phyloP scores from a whole-genome alignment of 2,329 filamentous ascomycete genomes.

The Didymella arachidicola region DNA sequence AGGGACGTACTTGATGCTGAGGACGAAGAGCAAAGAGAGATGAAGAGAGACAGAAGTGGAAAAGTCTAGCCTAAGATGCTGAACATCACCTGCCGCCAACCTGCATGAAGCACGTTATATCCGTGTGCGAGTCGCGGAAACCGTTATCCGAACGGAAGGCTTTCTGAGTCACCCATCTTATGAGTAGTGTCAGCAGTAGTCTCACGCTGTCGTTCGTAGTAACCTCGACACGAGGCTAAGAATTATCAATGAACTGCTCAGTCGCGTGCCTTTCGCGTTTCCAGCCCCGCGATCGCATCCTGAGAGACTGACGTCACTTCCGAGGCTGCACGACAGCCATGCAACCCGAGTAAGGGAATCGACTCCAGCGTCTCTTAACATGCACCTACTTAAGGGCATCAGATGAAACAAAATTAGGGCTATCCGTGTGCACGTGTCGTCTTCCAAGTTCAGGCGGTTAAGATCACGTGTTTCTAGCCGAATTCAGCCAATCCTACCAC shows the following conservation, averaged over 20 bases:
- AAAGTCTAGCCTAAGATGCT: slow-evolving; percentile 16
- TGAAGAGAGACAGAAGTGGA: slow-evolving; percentile 20
- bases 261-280: slow-evolving; percentile 11
- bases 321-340: not conserved
- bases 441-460: no score
- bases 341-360: not conserved
- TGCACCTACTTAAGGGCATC: not conserved
- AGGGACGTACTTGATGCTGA: slow-evolving; percentile 1
- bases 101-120: slow-evolving; percentile 19
- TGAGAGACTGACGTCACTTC: slow-evolving; percentile 12
- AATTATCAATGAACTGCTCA: not conserved
- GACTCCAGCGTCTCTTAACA: not conserved
- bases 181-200: not conserved
- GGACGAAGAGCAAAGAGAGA: slow-evolving; percentile 8
- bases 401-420: not conserved
- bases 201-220: not conserved
- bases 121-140: slow-evolving; percentile 15
- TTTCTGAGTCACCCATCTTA: slow-evolving; percentile 11
- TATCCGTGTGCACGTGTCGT: not conserved
- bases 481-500: not conserved
- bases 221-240: not conserved
- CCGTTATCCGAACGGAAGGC: not conserved
- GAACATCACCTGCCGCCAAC: slow-evolving; percentile 15
- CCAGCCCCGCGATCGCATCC: not conserved
- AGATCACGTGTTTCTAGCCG: not conserved